These are phyloP conservation scores for Veloporphyrellus conicus DNA, from an alignment of 1,284 basidiomycete genomes.

Conservation along the genomic window DNA sequence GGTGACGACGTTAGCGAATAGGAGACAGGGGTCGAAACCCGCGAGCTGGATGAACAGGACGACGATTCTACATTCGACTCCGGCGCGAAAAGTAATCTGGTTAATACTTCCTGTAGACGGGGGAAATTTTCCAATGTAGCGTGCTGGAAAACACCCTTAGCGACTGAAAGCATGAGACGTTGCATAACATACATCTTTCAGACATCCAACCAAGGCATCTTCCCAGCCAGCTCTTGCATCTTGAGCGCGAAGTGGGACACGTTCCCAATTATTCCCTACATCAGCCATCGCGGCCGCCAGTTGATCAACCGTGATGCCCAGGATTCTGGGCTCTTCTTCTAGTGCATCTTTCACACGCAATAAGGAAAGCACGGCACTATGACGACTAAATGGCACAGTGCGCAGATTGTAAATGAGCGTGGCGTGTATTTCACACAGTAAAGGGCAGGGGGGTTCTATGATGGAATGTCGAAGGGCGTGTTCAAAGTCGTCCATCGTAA, in stretches of 20 bases:
- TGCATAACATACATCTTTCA: conserved; percentile 72
- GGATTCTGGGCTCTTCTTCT: conserved; percentile 39
- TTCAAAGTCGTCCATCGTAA: conserved; percentile 93
- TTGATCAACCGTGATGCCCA: conserved; percentile 57
- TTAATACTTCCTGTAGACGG: conserved; percentile 68
- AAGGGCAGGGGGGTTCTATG: conserved; percentile 64
- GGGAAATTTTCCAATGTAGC: conserved; percentile 75
- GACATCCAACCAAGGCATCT: conserved; percentile 77
- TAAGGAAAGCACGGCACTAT: conserved; percentile 67
- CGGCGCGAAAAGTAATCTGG: conserved; percentile 69
- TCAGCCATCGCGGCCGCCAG: conserved; percentile 64
- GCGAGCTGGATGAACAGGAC: conserved; percentile 45
- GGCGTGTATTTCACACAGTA: conserved; percentile 87
- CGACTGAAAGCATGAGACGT: conserved; percentile 1
- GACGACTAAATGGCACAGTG: conserved; percentile 68
- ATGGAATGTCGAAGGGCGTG: conserved; percentile 77
- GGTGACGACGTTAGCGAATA: conserved; percentile 47
- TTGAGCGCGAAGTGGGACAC: conserved; percentile 59
- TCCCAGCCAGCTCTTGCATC: conserved; percentile 81
- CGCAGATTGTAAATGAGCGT: conserved; percentile 84
- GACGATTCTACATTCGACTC: conserved; percentile 41
- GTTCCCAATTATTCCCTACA: conserved; percentile 77
- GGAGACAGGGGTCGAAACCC: conserved; percentile 38
- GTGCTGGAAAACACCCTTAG: conserved; percentile 48
- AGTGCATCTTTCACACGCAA: conserved; percentile 43